Base-by-base conservation (phyloP, 108 stramenopile genomes). In the Cyclotella cryptica region DNA sequence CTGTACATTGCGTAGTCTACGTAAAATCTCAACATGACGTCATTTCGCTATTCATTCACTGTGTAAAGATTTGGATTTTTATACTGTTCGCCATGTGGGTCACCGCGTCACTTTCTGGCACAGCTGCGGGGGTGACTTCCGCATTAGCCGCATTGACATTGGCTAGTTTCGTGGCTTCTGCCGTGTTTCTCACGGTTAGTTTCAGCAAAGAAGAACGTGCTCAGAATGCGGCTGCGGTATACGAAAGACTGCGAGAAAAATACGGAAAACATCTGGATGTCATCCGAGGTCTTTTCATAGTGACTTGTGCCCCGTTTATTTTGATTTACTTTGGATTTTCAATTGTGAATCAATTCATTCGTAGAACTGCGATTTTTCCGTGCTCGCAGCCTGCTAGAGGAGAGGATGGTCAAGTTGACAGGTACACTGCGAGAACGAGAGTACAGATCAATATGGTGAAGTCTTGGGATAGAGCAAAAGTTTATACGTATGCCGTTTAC, bases 21-120 rank as follows among this genome's bases (percentile, higher is more conserved):
- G 35, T 6, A 35, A 35, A 5, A 35, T 35, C 35, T 35, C 35
- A n/a, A 35, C 35, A 35, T 2, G 4, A 35, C 35, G 35, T 35
- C 2, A 35, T 35, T 35, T 5, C 35, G 4, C 6, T 35, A 35
- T n/a, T n/a, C n/a, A n/a, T 35, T 35, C 35, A 5, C 15, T 49
- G 15, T 49, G 47, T 1, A 28, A 26, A 58, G 61, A 42, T 85
- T 6, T 87, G 76, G 75, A 61, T 83, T 19, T 77, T 87, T 53
- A 61, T 87, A 13, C 21, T 87, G 14, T 77, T 87, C 42, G 70
- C 75, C 29, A 71, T 84, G 22, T 87, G 86, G 86, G 61, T 84
- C 29, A 71, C 86, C 4, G 77, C 86, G 1, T 84, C 84, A 12
- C 51, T 87, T 15, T 66, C 86, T 1, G 86, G 86, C 8, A 71